Evolutionary conservation across 768 basidiomycete species (phyloP), one percentile per base, ranked within the genome.

Genomic region (Tulasnella sp.): DNA sequence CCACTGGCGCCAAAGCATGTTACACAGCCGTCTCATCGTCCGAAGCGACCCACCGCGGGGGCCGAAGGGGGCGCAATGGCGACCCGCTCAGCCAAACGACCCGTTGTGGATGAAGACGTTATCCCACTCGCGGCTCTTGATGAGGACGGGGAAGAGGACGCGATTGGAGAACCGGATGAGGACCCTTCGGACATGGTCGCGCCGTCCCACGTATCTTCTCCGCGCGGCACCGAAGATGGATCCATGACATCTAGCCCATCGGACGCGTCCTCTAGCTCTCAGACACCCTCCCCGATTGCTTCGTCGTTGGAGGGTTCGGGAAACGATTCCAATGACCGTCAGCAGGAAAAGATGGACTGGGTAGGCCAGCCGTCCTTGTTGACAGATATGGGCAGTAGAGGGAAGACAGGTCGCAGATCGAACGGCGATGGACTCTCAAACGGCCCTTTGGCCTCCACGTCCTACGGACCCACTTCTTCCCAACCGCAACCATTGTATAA

Each of bases 1-100:
- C 96, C 96, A 21, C 80, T 90, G 38, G 96, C 96, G 19, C 96
- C 96, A 17, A 98, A 98, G 72, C 96, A 99, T 71, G 75, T 92
- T 31, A 91, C 91, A 17, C 83, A 90, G 22, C 79, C 80, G 25
- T 76, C 87, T 22, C 63, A 66, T 1, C 68, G 69, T 52, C 64
- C 66, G 12, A 71, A 69, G 60, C 71, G 71, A 56, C 68, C 70
- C 53, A 38, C 59, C 19, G 41, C 46, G 5, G 58, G 25, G 8
- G 62, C 54, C 34, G 60, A 57, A 22, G 60, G 55, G 27, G 45
- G 60, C 42, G 15, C 60, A 19, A 43, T 58, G 43, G 46, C 61
- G n/a, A 61, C 60, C 2, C 60, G 60, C 12, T 29, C 34, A 8
- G 46, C 30, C 29, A 63, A 63, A 38, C 56, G 55, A 30, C 52